Conservation (phyloP, 2,329 filamentous ascomycete species). For the Emergomyces africanus region DNA sequence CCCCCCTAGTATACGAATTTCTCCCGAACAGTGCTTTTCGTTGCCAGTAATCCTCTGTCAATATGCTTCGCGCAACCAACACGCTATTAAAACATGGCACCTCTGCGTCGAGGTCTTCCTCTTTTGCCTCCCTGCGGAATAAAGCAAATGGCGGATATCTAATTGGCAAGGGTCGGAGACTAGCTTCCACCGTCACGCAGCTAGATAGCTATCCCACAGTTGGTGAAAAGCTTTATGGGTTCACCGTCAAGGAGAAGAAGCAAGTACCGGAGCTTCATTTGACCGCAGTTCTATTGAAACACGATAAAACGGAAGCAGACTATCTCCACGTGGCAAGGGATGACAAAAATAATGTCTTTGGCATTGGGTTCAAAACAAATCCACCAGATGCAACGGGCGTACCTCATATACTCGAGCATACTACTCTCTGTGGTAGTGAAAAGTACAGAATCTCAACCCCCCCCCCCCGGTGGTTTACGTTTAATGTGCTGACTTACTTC, state of each 20-base stretch:
- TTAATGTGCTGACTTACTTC: slow-evolving; percentile 10
- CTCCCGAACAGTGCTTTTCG: background rate
- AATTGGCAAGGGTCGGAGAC: slow-evolving; percentile 6
- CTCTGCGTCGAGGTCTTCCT: background rate
- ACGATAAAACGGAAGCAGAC: slow-evolving; percentile 91
- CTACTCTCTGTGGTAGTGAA: slow-evolving; percentile 86
- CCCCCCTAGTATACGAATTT: background rate
- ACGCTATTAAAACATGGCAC: background rate
- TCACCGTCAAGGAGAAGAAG: slow-evolving; percentile 78
- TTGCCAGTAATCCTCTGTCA: background rate
- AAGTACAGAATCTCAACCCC: slow-evolving; percentile 47
- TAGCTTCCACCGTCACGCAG: slow-evolving; percentile 55
- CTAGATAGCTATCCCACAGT: slow-evolving; percentile 61
- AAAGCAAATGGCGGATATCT: background rate
- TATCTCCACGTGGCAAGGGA: slow-evolving; percentile 92
- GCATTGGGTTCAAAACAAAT: slow-evolving; percentile 98
- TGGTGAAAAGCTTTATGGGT: slow-evolving; percentile 82
- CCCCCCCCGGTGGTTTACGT: background rate
- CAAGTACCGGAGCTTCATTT: slow-evolving; percentile 90
- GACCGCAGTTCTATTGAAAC: slow-evolving; percentile 77
- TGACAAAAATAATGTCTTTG: slow-evolving; percentile 98
- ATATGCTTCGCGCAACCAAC: slow-evolving; percentile 8
- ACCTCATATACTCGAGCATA: slow-evolving; percentile 95
- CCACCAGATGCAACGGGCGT: slow-evolving; percentile 92
- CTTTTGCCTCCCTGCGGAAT: background rate